Conservation (phyloP, 1,139 yeast genomes). For the Nakaseomyces glabratus region DNA sequence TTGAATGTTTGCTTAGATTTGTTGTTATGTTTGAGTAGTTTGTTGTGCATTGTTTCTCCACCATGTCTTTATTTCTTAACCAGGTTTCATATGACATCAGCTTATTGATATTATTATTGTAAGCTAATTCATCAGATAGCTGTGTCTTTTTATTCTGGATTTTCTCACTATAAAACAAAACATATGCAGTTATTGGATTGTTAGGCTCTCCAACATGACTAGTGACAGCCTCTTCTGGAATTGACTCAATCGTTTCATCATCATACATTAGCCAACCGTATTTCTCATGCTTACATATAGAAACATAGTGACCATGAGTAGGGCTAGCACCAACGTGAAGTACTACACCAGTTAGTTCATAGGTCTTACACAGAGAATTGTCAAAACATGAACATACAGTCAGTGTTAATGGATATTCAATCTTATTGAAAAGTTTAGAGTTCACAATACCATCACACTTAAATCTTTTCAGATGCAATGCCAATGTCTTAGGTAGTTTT, state of each 20-base stretch:
- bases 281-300: constrained; percentile 68
- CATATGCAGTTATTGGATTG: constrained; percentile 86
- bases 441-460: constrained; percentile 80
- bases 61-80: constrained; percentile 11
- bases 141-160: background rate
- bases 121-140: background rate
- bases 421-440: constrained; percentile 75
- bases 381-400: constrained; percentile 68
- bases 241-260: constrained; percentile 88
- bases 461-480: constrained; percentile 82
- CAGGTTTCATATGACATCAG: constrained; percentile 21
- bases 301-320: constrained; percentile 92
- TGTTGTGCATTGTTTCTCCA: too few species aligned
- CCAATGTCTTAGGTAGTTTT: constrained; percentile 65
- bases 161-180: constrained; percentile 58
- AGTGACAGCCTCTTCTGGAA: constrained; percentile 74
- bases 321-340: constrained; percentile 98
- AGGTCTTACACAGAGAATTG: constrained; percentile 39
- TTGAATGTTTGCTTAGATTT: too few species aligned
- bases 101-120: constrained; percentile 18
- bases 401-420: constrained; percentile 68
- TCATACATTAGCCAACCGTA: constrained; percentile 90
- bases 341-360: constrained; percentile 77
- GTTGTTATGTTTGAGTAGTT: too few species aligned
- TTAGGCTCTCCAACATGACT: constrained; percentile 85